Percentiles rank a stretch among this genome's conserved stretches.
These are phyloP conservation scores for Phytophthora cactorum DNA, from an alignment of 352 stramenopile genomes.

Conservation along the genomic window DNA sequence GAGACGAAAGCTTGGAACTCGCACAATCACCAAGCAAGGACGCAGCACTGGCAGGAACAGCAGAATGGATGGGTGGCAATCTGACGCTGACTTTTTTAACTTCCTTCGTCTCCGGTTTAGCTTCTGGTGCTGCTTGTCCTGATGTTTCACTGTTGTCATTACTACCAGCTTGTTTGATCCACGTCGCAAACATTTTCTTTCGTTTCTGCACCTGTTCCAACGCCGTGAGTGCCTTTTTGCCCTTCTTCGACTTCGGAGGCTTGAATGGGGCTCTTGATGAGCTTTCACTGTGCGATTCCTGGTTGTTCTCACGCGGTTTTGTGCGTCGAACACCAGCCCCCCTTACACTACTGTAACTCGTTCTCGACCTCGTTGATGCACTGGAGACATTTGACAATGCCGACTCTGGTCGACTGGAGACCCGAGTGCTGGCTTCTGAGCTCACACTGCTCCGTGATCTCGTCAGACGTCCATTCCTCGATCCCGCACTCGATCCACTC, in stretches of 20 bases:
- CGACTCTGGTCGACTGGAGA: slow-evolving; percentile 35
- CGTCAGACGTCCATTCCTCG: slow-evolving; percentile 7
- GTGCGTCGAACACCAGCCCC: slow-evolving; percentile 14
- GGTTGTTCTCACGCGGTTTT: slow-evolving; percentile 46
- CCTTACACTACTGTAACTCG: background rate
- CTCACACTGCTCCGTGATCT: slow-evolving; percentile 5
- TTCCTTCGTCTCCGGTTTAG: slow-evolving; percentile 7
- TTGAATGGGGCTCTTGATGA: slow-evolving; percentile 11
- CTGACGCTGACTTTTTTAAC: background rate
- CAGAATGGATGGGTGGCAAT: slow-evolving; percentile 35
- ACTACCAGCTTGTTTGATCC: slow-evolving; percentile 54
- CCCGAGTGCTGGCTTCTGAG: slow-evolving; percentile 23
- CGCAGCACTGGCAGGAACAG: slow-evolving; percentile 23
- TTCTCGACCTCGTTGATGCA: slow-evolving; percentile 18
- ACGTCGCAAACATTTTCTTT: slow-evolving; percentile 78
- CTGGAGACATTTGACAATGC: slow-evolving; percentile 26
- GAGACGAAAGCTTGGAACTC: slow-evolving; percentile 1
- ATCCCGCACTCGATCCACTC: slow-evolving; percentile 1
- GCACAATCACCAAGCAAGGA: slow-evolving; percentile 9
- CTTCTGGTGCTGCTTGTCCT: slow-evolving; percentile 8
- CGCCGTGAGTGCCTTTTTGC: slow-evolving; percentile 39
- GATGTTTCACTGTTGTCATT: slow-evolving; percentile 9
- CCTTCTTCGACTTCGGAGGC: slow-evolving; percentile 39
- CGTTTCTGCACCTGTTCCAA: slow-evolving; percentile 70
- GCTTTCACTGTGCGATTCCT: slow-evolving; percentile 43